phyloP scores from a whole-genome alignment of 306 rosid species.

The Dryas octopetala region DNA sequence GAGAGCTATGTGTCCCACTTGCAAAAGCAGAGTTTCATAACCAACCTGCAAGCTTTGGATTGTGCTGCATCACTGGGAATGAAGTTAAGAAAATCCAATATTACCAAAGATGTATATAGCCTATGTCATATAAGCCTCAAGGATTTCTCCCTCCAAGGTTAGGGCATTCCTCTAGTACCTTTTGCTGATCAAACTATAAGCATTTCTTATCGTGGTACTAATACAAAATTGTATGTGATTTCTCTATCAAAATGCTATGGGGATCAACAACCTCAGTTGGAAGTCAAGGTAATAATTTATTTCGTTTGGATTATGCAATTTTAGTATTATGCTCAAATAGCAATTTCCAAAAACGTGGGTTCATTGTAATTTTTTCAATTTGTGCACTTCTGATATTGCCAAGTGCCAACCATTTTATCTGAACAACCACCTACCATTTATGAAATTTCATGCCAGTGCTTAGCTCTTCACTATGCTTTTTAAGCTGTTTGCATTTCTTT shows the following conservation, averaged over 20 bases:
- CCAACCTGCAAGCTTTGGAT: slow-evolving; percentile 91
- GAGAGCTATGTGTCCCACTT: slow-evolving; percentile 83
- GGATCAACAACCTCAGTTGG: slow-evolving; percentile 62
- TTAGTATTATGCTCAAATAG: neutral
- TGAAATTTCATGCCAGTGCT: neutral
- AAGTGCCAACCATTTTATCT: neutral
- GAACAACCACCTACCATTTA: neutral
- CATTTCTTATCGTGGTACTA: slow-evolving; percentile 30
- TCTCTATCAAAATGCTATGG: slow-evolving; percentile 35
- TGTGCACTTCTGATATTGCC: neutral
- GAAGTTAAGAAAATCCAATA: slow-evolving; percentile 62
- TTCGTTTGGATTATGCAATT: neutral
- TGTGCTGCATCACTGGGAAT: slow-evolving; percentile 85
- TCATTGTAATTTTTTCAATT: neutral
- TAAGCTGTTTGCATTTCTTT: neutral
- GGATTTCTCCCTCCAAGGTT: slow-evolving; percentile 98
- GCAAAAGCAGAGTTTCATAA: slow-evolving; percentile 93
- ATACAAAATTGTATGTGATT: slow-evolving; percentile 27
- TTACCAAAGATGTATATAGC: slow-evolving; percentile 62
- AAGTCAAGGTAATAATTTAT: slow-evolving; percentile 66
- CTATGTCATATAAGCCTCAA: slow-evolving; percentile 88
- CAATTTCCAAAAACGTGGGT: neutral
- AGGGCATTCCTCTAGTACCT: slow-evolving; percentile 22
- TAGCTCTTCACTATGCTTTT: neutral
- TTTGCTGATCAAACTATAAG: slow-evolving; percentile 8